These are phyloP conservation scores for Exutisphaerella laricina DNA, from an alignment of 2,329 filamentous ascomycete species.

Conservation along the genomic window DNA sequence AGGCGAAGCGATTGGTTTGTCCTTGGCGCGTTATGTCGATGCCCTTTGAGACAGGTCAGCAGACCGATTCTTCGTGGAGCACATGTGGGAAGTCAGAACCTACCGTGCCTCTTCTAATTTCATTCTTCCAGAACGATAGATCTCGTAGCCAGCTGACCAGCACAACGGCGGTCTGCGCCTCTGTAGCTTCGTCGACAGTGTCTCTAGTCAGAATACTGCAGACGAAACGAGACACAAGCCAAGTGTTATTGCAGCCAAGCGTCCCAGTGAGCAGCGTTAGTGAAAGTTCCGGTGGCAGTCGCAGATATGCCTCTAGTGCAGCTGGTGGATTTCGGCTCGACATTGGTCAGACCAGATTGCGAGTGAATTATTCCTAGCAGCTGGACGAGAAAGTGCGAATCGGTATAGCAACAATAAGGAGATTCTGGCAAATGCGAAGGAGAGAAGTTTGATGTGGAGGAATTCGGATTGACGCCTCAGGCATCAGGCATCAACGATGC, in stretches of 20 bases:
- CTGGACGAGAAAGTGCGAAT: too few relatives aligned
- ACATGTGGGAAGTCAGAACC: not conserved
- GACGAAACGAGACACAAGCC: constrained; percentile 51
- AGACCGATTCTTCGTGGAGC: not conserved
- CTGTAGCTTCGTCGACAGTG: constrained; percentile 27
- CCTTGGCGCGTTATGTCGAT: constrained; percentile 61
- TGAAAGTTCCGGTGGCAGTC: constrained; percentile 52
- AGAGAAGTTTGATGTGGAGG: too few relatives aligned
- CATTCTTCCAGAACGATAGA: constrained; percentile 69
- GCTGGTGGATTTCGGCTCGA: constrained; percentile 44
- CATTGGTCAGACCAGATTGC: too few relatives aligned
- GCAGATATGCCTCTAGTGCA: constrained; percentile 59
- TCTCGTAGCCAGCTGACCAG: constrained; percentile 80
- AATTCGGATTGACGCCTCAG: too few relatives aligned
- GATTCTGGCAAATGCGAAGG: too few relatives aligned
- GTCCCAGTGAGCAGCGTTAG: constrained; percentile 65
- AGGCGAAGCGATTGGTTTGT: constrained; percentile 58
- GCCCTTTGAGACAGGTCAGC: constrained; percentile 49
- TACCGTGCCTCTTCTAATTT: constrained; percentile 38
- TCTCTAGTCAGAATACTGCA: constrained; percentile 39
- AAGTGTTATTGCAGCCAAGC: constrained; percentile 48
- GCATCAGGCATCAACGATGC: too few relatives aligned
- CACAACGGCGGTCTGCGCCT: constrained; percentile 46
- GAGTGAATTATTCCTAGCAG: too few relatives aligned
- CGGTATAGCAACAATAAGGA: too few relatives aligned